These are phyloP conservation scores for Aspergillus incahuasiensis DNA, from an alignment of 495 filamentous ascomycete genomes.

Conservation along the genomic window DNA sequence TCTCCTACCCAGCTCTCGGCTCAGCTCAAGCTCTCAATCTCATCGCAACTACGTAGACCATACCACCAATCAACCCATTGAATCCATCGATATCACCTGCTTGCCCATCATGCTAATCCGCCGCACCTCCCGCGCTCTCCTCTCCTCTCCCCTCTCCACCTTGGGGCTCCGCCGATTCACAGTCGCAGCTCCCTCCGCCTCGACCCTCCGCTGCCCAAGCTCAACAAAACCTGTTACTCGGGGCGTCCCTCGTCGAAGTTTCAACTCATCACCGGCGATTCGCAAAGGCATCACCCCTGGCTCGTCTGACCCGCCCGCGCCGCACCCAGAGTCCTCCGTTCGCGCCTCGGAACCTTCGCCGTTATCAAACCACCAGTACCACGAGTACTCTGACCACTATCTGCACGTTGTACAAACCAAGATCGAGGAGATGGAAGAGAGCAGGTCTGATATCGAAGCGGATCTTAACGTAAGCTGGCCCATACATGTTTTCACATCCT, in stretches of 20 bases:
- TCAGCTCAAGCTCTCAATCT: not conserved
- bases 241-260: slow-evolving; percentile 13
- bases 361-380: slow-evolving; percentile 39
- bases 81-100: not conserved
- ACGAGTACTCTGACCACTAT: slow-evolving; percentile 47
- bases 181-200: not conserved
- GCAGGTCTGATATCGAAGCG: slow-evolving; percentile 47
- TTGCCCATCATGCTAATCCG: slow-evolving; percentile 31
- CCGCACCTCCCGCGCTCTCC: slow-evolving; percentile 24
- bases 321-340: slow-evolving; percentile 28
- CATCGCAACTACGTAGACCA: not conserved
- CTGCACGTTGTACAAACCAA: slow-evolving; percentile 43
- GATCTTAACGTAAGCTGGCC: slow-evolving; percentile 50
- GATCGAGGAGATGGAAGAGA: slow-evolving; percentile 44
- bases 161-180: not conserved
- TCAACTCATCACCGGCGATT: slow-evolving; percentile 27
- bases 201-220: not conserved
- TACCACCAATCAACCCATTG: not conserved
- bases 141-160: slow-evolving; percentile 2
- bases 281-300: slow-evolving; percentile 42
- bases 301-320: slow-evolving; percentile 35
- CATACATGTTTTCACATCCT: not conserved
- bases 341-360: slow-evolving; percentile 41
- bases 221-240: slow-evolving; percentile 3
- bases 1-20: slow-evolving; percentile 1